Evolutionary conservation across 179 eudicot genomes (phyloP).

Genomic region (Monotropa hypopitys): DNA sequence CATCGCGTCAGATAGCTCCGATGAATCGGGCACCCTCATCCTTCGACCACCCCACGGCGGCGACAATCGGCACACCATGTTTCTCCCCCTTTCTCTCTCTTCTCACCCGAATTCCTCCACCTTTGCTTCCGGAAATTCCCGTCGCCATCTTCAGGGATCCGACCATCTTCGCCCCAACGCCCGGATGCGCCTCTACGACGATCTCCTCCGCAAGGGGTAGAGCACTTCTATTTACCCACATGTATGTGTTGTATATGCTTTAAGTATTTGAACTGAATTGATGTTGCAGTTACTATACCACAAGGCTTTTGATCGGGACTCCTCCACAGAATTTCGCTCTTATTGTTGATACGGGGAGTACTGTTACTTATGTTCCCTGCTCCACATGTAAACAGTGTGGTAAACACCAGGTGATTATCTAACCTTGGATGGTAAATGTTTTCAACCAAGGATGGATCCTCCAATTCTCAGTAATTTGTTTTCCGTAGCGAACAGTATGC

Average conservation of each 20-base stretch:
- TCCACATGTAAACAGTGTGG: conserved; percentile 82
- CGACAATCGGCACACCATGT: conserved; percentile 31
- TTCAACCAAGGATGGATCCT: too few species aligned
- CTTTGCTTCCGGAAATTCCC: conserved; percentile 9
- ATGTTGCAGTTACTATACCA: conserved; percentile 64
- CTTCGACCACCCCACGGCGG: conserved; percentile 12
- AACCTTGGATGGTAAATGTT: background rate
- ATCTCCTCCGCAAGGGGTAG: conserved; percentile 70
- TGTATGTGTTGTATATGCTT: background rate
- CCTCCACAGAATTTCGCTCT: conserved; percentile 78
- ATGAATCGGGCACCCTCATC: conserved; percentile 11
- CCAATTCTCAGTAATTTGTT: too few species aligned
- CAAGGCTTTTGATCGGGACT: conserved; percentile 73
- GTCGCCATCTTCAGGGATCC: conserved; percentile 43
- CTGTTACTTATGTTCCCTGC: conserved; percentile 90
- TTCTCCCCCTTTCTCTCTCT: conserved; percentile 51
- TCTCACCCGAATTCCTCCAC: conserved; percentile 16
- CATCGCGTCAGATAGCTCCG: background rate
- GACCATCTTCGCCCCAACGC: conserved; percentile 29
- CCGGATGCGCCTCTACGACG: conserved; percentile 64
- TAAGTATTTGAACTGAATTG: background rate
- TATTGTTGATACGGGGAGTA: conserved; percentile 80
- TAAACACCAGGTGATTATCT: conserved; percentile 55
- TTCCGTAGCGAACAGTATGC: too few species aligned
- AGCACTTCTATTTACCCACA: background rate